phyloP scores from a whole-genome alignment of 1,284 basidiomycete genomes.

The Papiliotrema fonsecae region DNA sequence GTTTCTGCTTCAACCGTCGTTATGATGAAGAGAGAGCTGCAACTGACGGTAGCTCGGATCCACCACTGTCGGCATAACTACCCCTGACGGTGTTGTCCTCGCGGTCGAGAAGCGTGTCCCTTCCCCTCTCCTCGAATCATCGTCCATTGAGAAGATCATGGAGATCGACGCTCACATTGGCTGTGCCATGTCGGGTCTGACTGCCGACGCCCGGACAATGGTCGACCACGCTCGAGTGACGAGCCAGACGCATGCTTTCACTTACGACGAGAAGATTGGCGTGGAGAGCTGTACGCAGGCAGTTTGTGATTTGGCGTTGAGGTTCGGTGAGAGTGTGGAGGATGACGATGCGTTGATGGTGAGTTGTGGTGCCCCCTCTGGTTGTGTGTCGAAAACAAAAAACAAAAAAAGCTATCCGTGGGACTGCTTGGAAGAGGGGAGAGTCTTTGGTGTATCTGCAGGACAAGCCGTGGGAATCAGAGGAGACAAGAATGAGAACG shows the following conservation, averaged over 20 bases:
- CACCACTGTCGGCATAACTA: constrained; percentile 90
- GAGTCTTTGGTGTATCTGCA: too few species aligned
- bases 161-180: constrained; percentile 96
- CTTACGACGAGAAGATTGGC: constrained; percentile 94
- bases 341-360: constrained; percentile 98
- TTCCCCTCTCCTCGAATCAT: constrained; percentile 89
- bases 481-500: too few species aligned
- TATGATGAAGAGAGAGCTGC: not conserved
- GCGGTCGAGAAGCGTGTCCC: constrained; percentile 98
- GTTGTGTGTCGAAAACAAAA: not conserved
- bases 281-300: constrained; percentile 97
- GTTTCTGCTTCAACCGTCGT: not conserved
- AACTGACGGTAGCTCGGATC: constrained; percentile 71
- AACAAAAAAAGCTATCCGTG: too few species aligned
- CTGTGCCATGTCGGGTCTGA: constrained; percentile 97
- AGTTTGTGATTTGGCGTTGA: constrained; percentile 92
- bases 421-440: too few species aligned
- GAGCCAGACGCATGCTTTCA: constrained; percentile 91
- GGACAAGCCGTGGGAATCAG: too few species aligned
- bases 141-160: constrained; percentile 99
- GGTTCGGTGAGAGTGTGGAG: constrained; percentile 98
- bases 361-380: constrained; percentile 23
- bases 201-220: constrained; percentile 98
- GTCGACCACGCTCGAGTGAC: constrained; percentile 99
- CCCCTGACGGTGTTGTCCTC: constrained; percentile 82